Evolutionary conservation across 2,329 filamentous ascomycete genomes (phyloP), one percentile per base, ranked within the genome.

Genomic region (Venturiaceae sp.): DNA sequence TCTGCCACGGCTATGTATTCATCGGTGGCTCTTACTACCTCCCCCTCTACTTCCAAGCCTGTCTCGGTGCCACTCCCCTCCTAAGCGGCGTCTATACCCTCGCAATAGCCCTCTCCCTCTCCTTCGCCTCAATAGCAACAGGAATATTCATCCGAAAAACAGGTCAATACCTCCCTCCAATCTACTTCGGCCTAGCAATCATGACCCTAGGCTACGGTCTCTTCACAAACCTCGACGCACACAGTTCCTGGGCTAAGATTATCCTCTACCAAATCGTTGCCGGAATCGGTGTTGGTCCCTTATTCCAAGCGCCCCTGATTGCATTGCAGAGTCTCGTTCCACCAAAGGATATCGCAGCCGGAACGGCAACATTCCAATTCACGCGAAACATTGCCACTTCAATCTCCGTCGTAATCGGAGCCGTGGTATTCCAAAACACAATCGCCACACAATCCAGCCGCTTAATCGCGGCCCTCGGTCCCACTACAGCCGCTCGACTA

Each of bases 31-130:
- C 82, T 62, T 95, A 92, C 77, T 95, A 88, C 74, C 77, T 95
- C 4, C 90, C 90, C 0, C 79, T 95, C 2, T 96, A 95, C 75
- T 92, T 91, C 72, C 90, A 95, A 72, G 81, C 85, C 55, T 84
- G 88, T 55, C 77, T 89, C 46, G 80, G 86, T 54, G 83, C 83
- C 2, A 78, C 80, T 0, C 86, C 89, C 0, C 80, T 92, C 36
- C 74, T 87, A 32, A 88, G 84, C 1, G 90, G 90, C 54, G 83
- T 92, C 53, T 90, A 90, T 66, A 71, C 90, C 16, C 77, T 94
- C 14, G 86, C 89, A 0, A 83, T 82, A 62, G 87, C 87, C 8
- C 67, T 92, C 34, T 78, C 84, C 1, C 74, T 90, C 3, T 88
- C 87, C 0, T 63, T 88, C 61, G 68, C 80, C 33, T 88, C 87